A percentile compares a stretch with the other conserved stretches of the same genome.
Evolutionary conservation across 257 asterid genomes (phyloP).

Genomic region (Paraleonurus japonicus): DNA sequence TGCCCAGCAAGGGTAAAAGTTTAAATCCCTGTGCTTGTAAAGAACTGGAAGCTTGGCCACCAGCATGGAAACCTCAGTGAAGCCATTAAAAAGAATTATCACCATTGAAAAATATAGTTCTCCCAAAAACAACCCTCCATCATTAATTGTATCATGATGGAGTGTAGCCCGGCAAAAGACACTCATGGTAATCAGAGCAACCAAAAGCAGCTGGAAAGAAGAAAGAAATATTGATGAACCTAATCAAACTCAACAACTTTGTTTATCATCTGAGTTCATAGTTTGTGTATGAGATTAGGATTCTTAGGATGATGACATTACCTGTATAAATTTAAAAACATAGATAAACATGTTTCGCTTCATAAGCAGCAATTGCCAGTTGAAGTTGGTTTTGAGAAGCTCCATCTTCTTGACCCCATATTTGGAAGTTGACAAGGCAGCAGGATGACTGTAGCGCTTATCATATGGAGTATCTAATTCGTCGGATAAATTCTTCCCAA

Average conservation of each 20-base stretch:
- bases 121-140: constrained; percentile 90
- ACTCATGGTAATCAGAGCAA: constrained; percentile 90
- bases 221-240: background rate
- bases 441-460: constrained; percentile 84
- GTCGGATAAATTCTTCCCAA: constrained; percentile 62
- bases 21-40: constrained; percentile 91
- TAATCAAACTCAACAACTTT: constrained; percentile 22
- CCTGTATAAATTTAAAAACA: constrained; percentile 89
- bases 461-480: constrained; percentile 73
- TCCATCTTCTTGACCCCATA: constrained; percentile 74
- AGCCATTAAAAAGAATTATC: constrained; percentile 89
- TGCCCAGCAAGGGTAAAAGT: constrained; percentile 91
- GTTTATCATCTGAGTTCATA: constrained; percentile 10
- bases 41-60: constrained; percentile 89
- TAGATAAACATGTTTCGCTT: constrained; percentile 85
- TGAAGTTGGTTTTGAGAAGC: constrained; percentile 71
- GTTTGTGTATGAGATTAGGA: constrained; percentile 1
- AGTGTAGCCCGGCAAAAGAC: constrained; percentile 85
- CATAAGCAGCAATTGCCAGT: constrained; percentile 88
- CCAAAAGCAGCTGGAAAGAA: constrained; percentile 70
- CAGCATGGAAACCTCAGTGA: constrained; percentile 94
- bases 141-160: constrained; percentile 79
- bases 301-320: constrained; percentile 25
- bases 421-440: constrained; percentile 73
- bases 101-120: constrained; percentile 80